Conservation (phyloP, 2,329 filamentous ascomycete genomes). For the Stemphylium lycopersici region DNA sequence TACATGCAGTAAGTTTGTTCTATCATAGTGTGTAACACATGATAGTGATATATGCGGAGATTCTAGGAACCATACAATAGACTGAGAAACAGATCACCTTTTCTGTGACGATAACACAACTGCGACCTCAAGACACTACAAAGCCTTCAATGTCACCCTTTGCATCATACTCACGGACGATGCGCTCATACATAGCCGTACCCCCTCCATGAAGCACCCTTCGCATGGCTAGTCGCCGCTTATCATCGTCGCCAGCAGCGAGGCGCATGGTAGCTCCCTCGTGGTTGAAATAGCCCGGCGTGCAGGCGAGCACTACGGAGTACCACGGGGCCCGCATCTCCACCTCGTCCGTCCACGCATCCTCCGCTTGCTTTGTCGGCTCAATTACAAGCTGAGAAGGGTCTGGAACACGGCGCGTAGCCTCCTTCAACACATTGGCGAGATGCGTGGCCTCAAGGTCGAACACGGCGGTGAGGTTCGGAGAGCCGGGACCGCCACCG, state of each 20-base stretch:
- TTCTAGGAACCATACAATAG: no score
- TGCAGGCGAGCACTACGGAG: constrained; percentile 12
- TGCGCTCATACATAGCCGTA: constrained; percentile 10
- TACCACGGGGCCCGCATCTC: constrained; percentile 12
- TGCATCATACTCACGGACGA: constrained; percentile 12
- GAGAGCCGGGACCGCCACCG: neutral
- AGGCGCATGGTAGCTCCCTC: constrained; percentile 3
- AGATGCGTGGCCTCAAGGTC: constrained; percentile 4
- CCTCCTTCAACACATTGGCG: constrained; percentile 3
- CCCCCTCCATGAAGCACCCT: constrained; percentile 7
- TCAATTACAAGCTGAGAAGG: constrained; percentile 6
- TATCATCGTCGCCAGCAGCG: neutral
- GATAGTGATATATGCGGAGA: no score
- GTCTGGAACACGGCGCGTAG: neutral
- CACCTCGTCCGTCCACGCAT: constrained; percentile 10
- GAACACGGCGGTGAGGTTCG: constrained; percentile 1
- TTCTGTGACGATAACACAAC: no score
- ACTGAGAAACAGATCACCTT: no score
- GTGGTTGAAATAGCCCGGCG: constrained; percentile 20
- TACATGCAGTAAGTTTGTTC: no score
- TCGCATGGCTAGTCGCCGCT: constrained; percentile 4
- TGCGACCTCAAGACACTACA: neutral
- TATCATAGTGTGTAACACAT: no score
- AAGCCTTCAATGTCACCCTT: constrained; percentile 14
- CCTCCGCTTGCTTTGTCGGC: constrained; percentile 11